Evolutionary conservation across 2,329 filamentous ascomycete species (phyloP).

Genomic region (Aspergillus neotritici): DNA sequence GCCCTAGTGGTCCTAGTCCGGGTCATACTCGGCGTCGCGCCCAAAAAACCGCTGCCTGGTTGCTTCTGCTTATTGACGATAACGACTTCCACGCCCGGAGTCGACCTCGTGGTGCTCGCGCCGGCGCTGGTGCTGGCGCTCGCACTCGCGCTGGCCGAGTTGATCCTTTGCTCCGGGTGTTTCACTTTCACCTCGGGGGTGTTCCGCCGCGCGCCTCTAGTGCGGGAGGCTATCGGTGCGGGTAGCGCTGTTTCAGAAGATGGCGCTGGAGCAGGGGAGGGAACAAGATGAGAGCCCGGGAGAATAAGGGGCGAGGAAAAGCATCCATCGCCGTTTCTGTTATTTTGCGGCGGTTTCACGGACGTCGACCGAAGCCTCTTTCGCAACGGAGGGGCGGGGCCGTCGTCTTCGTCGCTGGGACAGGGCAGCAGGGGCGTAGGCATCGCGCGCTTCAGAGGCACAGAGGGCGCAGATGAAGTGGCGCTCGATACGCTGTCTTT

Average conservation of each 20-base stretch:
- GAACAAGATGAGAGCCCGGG: background rate
- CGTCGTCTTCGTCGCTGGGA: slow-evolving; percentile 16
- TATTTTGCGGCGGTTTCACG: slow-evolving; percentile 12
- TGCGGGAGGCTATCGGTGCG: slow-evolving; percentile 16
- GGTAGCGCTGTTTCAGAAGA: slow-evolving; percentile 6
- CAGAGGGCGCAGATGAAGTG: slow-evolving; percentile 26
- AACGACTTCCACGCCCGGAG: slow-evolving; percentile 25
- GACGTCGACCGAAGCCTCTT: slow-evolving; percentile 21
- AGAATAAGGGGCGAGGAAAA: background rate
- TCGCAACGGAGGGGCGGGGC: slow-evolving; percentile 13
- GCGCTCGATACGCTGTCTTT: slow-evolving; percentile 21
- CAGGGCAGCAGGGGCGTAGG: no score
- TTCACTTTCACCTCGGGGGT: slow-evolving; percentile 13
- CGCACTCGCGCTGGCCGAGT: no score
- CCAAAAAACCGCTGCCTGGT: no score
- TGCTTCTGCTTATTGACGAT: slow-evolving; percentile 24
- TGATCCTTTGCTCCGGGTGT: slow-evolving; percentile 3
- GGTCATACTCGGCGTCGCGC: no score
- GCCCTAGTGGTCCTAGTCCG: no score
- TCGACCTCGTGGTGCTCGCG: background rate
- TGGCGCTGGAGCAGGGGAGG: background rate
- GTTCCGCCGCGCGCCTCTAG: slow-evolving; percentile 15
- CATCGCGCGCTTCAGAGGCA: no score
- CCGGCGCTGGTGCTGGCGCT: no score
- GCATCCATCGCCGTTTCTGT: slow-evolving; percentile 2